Evolutionary conservation across 768 basidiomycete genomes (phyloP).

Genomic region (Macrolepiota fuliginosa): DNA sequence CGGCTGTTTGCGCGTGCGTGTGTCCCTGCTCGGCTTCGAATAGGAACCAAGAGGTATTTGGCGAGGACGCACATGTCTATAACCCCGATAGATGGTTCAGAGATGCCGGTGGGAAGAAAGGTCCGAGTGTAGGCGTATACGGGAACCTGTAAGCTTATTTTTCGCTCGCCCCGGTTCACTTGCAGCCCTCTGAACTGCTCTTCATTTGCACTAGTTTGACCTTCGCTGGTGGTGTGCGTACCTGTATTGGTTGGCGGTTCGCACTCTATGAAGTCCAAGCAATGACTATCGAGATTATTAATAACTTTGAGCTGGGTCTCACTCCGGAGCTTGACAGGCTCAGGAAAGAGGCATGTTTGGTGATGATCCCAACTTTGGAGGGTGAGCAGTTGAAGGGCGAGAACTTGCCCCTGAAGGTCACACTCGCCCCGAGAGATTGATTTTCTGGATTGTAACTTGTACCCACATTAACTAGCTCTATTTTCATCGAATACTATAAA

Average conservation of each 20-base stretch:
- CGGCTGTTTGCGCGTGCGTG: not conserved
- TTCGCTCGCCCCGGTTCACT: not conserved
- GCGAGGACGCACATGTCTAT: slow-evolving; percentile 43
- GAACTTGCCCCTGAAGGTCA: slow-evolving; percentile 40
- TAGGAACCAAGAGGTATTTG: slow-evolving; percentile 43
- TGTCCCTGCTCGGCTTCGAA: not conserved
- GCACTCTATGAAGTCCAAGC: slow-evolving; percentile 55
- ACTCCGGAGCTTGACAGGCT: slow-evolving; percentile 38
- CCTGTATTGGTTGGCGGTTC: slow-evolving; percentile 51
- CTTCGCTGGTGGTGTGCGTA: slow-evolving; percentile 44
- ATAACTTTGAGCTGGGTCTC: slow-evolving; percentile 53
- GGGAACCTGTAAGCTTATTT: slow-evolving; percentile 39
- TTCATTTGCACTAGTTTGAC: slow-evolving; percentile 31
- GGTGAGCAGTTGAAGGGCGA: slow-evolving; percentile 43
- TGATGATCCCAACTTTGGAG: slow-evolving; percentile 46
- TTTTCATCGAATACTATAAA: not conserved
- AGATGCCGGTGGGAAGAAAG: slow-evolving; percentile 33
- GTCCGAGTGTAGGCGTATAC: slow-evolving; percentile 45
- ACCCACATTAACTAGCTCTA: not conserved
- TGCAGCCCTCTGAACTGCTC: not conserved
- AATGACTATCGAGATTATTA: slow-evolving; percentile 55
- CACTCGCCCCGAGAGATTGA: slow-evolving; percentile 34
- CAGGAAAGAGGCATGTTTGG: slow-evolving; percentile 42
- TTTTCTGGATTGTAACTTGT: not conserved
- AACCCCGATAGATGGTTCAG: slow-evolving; percentile 49